phyloP scores from a whole-genome alignment of 2,329 filamentous ascomycete species.

The Chalara sp. region DNA sequence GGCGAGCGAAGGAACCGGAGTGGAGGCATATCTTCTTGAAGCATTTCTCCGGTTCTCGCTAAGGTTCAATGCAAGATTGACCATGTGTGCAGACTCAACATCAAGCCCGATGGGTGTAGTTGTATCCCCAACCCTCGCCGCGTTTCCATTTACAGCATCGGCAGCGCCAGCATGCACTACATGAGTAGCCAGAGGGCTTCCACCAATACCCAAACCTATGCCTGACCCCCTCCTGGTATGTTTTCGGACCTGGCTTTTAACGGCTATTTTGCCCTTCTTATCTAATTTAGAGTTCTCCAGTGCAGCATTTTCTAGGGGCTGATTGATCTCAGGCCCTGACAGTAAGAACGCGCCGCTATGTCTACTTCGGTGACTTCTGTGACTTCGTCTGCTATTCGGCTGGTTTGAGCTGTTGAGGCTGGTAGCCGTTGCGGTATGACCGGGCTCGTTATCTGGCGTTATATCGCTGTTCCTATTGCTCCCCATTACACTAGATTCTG shows the following conservation, averaged over 20 bases:
- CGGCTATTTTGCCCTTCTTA: slow-evolving; percentile 18
- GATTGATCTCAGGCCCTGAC: slow-evolving; percentile 18
- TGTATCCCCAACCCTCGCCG: neutral
- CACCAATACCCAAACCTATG: slow-evolving; percentile 13
- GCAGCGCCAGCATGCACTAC: slow-evolving; percentile 11
- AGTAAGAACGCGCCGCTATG: slow-evolving; percentile 26
- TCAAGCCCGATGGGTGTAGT: slow-evolving; percentile 38
- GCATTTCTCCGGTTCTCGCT: slow-evolving; percentile 72
- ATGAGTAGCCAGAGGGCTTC: slow-evolving; percentile 21
- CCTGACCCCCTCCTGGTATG: slow-evolving; percentile 18
- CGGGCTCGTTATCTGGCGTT: neutral
- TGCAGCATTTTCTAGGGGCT: slow-evolving; percentile 6
- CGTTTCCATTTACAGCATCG: slow-evolving; percentile 2
- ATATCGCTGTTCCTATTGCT: slow-evolving; percentile 22
- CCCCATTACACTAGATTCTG: slow-evolving; percentile 36
- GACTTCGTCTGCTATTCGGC: slow-evolving; percentile 15
- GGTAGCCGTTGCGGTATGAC: slow-evolving; percentile 4
- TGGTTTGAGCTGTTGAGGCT: slow-evolving; percentile 5
- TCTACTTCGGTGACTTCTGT: slow-evolving; percentile 22
- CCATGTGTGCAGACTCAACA: slow-evolving; percentile 80
- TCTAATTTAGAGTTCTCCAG: slow-evolving; percentile 13
- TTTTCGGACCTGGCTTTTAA: slow-evolving; percentile 16
- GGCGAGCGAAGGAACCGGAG: slow-evolving; percentile 39
- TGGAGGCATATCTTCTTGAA: slow-evolving; percentile 45
- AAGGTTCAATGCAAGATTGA: slow-evolving; percentile 83